Conservation (phyloP, 441 rosid genomes). For the Populus hybrid region DNA sequence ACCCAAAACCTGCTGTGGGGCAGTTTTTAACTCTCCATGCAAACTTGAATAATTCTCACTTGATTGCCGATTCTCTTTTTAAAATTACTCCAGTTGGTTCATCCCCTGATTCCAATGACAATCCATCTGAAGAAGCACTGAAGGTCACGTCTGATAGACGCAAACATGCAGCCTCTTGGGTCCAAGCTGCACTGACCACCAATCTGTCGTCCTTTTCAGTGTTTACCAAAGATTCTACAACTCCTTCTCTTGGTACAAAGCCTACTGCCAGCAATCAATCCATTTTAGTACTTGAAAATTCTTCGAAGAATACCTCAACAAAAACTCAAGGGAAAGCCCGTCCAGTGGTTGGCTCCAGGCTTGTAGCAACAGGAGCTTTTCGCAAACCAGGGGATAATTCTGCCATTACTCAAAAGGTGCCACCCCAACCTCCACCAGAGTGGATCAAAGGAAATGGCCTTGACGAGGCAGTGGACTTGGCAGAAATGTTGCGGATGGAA, state of each 20-base stretch:
- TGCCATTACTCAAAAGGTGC: constrained; percentile 38
- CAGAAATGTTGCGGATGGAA: constrained; percentile 64
- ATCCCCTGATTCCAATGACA: constrained; percentile 48
- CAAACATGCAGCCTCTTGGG: constrained; percentile 76
- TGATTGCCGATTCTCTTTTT: constrained; percentile 55
- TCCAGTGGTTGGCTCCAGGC: constrained; percentile 59
- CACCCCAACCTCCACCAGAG: constrained; percentile 50
- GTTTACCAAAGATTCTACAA: constrained; percentile 41
- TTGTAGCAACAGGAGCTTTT: constrained; percentile 59
- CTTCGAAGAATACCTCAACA: constrained; percentile 40
- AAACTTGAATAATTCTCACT: constrained; percentile 48
- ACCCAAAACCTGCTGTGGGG: constrained; percentile 86
- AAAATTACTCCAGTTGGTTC: constrained; percentile 42
- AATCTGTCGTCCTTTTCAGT: constrained; percentile 75
- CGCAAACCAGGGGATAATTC: constrained; percentile 56
- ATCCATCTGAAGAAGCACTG: constrained; percentile 59
- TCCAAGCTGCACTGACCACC: constrained; percentile 85
- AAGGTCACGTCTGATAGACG: constrained; percentile 57
- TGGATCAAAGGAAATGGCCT: constrained; percentile 77
- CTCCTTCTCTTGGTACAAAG: constrained; percentile 38
- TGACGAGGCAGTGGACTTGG: constrained; percentile 69
- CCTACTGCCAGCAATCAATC: constrained; percentile 36
- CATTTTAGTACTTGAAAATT: constrained; percentile 55
- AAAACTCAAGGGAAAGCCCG: constrained; percentile 53
- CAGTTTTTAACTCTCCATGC: constrained; percentile 79